These are phyloP conservation scores for Dysphania ambrosioides DNA, from an alignment of 148 eudicot genomes.

Conservation along the genomic window DNA sequence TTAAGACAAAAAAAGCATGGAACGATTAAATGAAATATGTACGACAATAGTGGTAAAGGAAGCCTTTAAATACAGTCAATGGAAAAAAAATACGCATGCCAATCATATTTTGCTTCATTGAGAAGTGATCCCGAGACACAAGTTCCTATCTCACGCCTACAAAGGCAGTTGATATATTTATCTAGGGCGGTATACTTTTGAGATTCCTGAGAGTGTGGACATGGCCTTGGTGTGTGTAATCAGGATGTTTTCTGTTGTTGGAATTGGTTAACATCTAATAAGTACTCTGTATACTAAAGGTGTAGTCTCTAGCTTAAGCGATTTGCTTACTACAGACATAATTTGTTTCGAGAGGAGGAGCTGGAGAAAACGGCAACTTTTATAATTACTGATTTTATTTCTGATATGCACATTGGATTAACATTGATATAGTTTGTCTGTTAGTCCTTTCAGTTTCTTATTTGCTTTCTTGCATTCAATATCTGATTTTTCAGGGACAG, in stretches of 20 bases:
- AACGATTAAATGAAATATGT: neutral
- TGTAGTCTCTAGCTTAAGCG: conserved; percentile 5
- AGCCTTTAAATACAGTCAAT: neutral
- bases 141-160: no score
- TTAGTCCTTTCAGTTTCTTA: neutral
- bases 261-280: neutral
- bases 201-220: neutral
- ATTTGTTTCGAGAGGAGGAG: neutral
- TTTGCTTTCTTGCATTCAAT: neutral
- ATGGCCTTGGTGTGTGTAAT: neutral
- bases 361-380: neutral
- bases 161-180: no score
- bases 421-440: no score
- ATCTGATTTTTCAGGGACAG: neutral
- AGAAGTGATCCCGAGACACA: neutral
- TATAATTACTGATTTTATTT: neutral
- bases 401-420: neutral
- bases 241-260: no score
- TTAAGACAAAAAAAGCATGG: neutral
- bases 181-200: no score
- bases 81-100: neutral
- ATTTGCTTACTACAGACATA: neutral
- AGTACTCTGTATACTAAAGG: neutral
- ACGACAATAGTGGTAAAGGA: neutral
- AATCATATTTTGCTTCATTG: neutral